Base-by-base conservation (phyloP, 2,329 filamentous ascomycete genomes). In the Hymenotorrendiella dingleyae region DNA sequence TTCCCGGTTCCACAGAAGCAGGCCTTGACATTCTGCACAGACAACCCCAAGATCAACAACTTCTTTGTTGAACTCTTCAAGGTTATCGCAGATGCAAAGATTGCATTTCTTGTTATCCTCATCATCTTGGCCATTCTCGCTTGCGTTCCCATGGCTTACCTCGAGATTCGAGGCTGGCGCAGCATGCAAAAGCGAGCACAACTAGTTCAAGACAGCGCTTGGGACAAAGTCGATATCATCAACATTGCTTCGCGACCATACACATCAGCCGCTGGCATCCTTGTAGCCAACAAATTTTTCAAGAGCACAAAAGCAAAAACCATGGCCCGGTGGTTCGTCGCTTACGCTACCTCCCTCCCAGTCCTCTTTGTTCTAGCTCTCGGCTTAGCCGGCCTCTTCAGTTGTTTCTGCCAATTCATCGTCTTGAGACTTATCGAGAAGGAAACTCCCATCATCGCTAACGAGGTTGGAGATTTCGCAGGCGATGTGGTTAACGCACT, bases 1-100 rank as follows among this genome's bases (percentile, higher is more conserved):
- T 91, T 98, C 55, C 88, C 90, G 0, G 74, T 95, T 3, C 89
- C 93, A 1, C 69, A 82, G 54, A 95, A 94, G 68, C 76, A 94
- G 63, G 69, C 80, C 27, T 71, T 98, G 40, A 82, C 76, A 1
- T 97, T 98, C 68, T 98, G 93, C 69, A 87, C 87, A 30, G 80
- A 88, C 60, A 88, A 93, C 65, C 76, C 86, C 52, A 80, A 77
- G 23, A 84, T 98, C 64, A 80, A 82, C 58, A 72, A 81, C 50
- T 97, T 97, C 70, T 98, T 98, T 64, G 69, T 82, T 43, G 72
- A 72, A 10, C 71, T 97, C 1, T 78, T 79, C 38, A 66, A 77
- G 20, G 71, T 88, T 33, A 77, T 83, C n/a, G 67, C 73, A 41
- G 74, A 76, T 16, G 85, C 86, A 35, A 80, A 80, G 57, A 86